Base-by-base conservation (phyloP, 2,329 filamentous ascomycete genomes). In the Didymella lethalis region DNA sequence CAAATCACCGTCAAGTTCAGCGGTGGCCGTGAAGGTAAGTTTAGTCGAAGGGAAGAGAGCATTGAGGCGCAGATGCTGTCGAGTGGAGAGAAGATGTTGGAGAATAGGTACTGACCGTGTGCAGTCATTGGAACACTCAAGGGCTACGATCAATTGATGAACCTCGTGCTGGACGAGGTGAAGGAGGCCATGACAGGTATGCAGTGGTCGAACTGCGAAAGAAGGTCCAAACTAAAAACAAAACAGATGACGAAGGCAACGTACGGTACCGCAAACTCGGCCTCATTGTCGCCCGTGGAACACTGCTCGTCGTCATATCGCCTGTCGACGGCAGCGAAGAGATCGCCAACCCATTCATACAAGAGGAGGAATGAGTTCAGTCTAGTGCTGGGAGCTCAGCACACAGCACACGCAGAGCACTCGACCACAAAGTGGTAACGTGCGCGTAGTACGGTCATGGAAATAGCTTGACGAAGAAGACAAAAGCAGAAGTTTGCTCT, bases 71-170 rank as follows among this genome's bases (percentile, higher is more conserved):
- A 44, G 23, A 16, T 28, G 54, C 41, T 61, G 64, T 23, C 7
- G 28, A 28, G 26, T 45, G 16, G 10, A 28, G 14, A 26, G 38
- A 31, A 16, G 18, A 16, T 41, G 36, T 41, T 5, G n/a, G 11
- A 40, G n/a, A 40, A 1, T 11, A 16, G 4, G 40, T 8, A 44
- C 64, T 70, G 41, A 70, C 63, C 16, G 18, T 1, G 10, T 25
- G 28, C 72, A 97, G 94, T 97, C 56, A 89, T 88, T 49, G 95
- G 95, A 51, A 92, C 88, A 1, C 83, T 99, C 41, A 98, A 98
- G 79, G 95, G 95, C 63, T 98, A 93, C 77, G 95, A 99, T 77
- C 93, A 95, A 70, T 84, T 99, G 61, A 98, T 98, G 93, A 99
- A 99, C 77, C 84, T 99, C 62, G 95, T 99, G 26, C 83, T 99